Percentiles rank a stretch among this genome's conserved stretches.
These are phyloP conservation scores for Agrocybe praecox DNA, from an alignment of 768 basidiomycete species.

Conservation along the genomic window DNA sequence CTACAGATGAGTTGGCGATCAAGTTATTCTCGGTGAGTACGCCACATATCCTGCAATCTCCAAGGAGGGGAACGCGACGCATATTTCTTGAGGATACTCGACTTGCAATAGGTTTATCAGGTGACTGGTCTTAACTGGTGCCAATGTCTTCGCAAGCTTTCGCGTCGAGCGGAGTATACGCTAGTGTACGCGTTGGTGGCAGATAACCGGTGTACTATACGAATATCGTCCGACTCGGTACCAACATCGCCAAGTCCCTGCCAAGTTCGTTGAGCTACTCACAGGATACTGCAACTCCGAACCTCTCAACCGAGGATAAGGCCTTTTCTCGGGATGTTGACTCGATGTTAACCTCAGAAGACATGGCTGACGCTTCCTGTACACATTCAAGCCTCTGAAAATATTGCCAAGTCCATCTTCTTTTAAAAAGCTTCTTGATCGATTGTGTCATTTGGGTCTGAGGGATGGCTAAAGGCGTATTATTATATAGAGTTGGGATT, in stretches of 20 bases:
- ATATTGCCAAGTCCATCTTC: background rate
- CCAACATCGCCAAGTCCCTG: background rate
- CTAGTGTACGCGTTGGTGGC: too few relatives aligned
- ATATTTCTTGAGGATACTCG: too few relatives aligned
- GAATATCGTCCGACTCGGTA: background rate
- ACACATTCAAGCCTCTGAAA: background rate
- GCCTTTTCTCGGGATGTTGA: background rate
- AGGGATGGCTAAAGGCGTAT: background rate
- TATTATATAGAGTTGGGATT: background rate
- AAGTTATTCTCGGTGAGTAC: too few relatives aligned
- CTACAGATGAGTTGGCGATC: too few relatives aligned
- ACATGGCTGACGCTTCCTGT: too few relatives aligned
- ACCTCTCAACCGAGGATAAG: background rate
- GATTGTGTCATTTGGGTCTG: background rate
- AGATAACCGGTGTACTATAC: too few relatives aligned
- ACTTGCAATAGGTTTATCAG: too few relatives aligned
- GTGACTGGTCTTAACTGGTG: too few relatives aligned
- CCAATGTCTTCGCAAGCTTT: too few relatives aligned
- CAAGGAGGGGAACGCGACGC: too few relatives aligned
- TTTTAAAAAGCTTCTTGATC: background rate
- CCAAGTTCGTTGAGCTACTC: background rate
- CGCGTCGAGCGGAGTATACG: too few relatives aligned
- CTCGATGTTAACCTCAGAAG: background rate
- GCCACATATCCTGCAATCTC: too few relatives aligned
- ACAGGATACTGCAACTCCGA: background rate